Conservation (phyloP, 169 alveolate species). For the Cryptosporidium parvum region DNA sequence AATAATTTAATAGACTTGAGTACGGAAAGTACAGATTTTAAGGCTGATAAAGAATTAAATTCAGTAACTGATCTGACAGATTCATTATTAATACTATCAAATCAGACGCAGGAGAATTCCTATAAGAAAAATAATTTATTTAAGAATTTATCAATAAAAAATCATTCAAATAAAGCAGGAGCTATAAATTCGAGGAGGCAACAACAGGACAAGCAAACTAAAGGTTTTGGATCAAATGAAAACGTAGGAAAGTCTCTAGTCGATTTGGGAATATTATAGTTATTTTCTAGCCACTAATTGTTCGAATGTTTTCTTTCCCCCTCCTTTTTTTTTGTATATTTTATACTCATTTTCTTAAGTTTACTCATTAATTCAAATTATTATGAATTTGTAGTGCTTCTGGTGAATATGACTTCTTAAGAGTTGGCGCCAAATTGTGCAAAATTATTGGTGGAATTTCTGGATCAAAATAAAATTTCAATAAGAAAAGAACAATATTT, state of each 20-base stretch:
- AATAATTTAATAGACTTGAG: background rate
- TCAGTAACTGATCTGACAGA: background rate
- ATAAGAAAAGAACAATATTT: background rate
- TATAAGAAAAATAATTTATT: constrained; percentile 27
- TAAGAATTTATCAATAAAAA: constrained; percentile 42
- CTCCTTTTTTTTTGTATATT: background rate
- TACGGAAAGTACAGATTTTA: background rate
- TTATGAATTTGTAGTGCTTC: background rate
- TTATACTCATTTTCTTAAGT: background rate
- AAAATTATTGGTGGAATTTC: background rate
- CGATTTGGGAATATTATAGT: constrained; percentile 14
- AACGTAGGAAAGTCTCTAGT: constrained; percentile 1
- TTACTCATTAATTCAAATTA: background rate
- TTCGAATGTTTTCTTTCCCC: too few relatives aligned
- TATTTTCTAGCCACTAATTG: background rate
- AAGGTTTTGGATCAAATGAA: background rate
- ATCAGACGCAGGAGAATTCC: background rate
- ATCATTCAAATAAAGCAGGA: background rate
- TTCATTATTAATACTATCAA: background rate
- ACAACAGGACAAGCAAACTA: background rate
- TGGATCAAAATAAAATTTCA: background rate
- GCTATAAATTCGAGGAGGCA: background rate
- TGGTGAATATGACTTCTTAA: background rate
- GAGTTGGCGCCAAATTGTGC: background rate
- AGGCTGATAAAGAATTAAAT: background rate